Conservation (phyloP, 192 early-diverging fungal genomes). For the Polychytrium aggregatum region DNA sequence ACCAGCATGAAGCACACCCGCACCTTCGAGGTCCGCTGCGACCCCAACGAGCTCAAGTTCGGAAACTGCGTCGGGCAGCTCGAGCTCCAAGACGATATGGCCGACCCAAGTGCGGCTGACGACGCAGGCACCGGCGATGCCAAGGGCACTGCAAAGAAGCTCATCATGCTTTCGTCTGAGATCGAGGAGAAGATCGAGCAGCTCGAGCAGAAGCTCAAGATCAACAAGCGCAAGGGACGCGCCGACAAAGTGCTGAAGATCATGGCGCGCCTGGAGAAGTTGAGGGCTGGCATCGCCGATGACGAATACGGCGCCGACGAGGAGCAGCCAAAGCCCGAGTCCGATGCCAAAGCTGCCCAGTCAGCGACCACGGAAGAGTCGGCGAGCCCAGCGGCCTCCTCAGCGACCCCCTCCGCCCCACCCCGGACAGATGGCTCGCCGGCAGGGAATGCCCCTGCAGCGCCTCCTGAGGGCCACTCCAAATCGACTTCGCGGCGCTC, state of each 20-base stretch:
- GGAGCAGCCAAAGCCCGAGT: background rate
- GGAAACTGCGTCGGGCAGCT: conserved; percentile 42
- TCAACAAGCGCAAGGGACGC: conserved; percentile 78
- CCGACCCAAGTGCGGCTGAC: conserved; percentile 10
- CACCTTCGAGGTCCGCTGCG: conserved; percentile 64
- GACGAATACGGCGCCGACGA: conserved; percentile 16
- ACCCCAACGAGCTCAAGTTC: conserved; percentile 59
- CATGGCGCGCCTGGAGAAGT: conserved; percentile 57
- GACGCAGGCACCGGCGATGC: conserved; percentile 1
- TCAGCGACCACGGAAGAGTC: no score
- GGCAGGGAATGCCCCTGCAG: no score
- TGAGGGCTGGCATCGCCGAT: conserved; percentile 36
- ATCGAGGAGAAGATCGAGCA: conserved; percentile 93
- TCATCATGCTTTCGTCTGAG: conserved; percentile 42
- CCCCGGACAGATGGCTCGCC: no score
- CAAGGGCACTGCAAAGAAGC: conserved; percentile 13
- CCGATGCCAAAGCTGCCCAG: background rate
- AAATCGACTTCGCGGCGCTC: no score
- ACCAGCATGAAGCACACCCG: conserved; percentile 66
- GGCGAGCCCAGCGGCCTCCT: no score
- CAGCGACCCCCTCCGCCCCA: background rate
- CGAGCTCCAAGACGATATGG: conserved; percentile 42
- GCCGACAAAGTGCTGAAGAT: conserved; percentile 82
- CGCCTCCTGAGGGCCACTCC: no score
- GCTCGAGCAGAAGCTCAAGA: conserved; percentile 96